phyloP scores from a whole-genome alignment of 139 green algal species.

The Chlamydomonas urium region DNA sequence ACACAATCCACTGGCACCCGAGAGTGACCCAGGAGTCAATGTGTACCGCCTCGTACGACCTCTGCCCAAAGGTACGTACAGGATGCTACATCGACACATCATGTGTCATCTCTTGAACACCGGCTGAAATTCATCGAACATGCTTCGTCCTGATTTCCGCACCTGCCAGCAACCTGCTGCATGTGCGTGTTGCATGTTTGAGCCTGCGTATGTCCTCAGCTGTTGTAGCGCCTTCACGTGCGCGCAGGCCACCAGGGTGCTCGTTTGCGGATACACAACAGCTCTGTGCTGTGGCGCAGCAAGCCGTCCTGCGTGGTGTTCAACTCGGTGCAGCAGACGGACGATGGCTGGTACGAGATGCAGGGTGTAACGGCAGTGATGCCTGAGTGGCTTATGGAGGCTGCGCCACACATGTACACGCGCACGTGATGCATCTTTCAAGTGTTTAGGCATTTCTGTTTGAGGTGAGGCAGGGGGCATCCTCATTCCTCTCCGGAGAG shows the following conservation, averaged over 20 bases:
- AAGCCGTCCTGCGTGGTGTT: slow-evolving; percentile 28
- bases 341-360: slow-evolving; percentile 67
- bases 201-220: too few species aligned
- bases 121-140: too few species aligned
- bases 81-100: too few species aligned
- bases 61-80: background rate
- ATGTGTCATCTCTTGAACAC: too few species aligned
- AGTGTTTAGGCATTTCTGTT: background rate
- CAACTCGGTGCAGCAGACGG: slow-evolving; percentile 49
- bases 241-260: background rate
- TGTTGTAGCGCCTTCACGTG: background rate
- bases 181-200: background rate
- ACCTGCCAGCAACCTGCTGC: background rate
- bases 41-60: slow-evolving; percentile 59
- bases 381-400: slow-evolving; percentile 63
- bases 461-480: too few species aligned
- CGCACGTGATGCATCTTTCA: slow-evolving; percentile 3
- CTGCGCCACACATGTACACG: slow-evolving; percentile 71
- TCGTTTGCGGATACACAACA: slow-evolving; percentile 26
- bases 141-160: background rate
- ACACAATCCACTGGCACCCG: slow-evolving; percentile 35
- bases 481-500: too few species aligned
- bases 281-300: slow-evolving; percentile 33
- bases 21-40: slow-evolving; percentile 39
- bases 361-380: slow-evolving; percentile 65